Evolutionary conservation across 169 alveolate genomes (phyloP).

Genomic region (Cardiosporidium cionae): DNA sequence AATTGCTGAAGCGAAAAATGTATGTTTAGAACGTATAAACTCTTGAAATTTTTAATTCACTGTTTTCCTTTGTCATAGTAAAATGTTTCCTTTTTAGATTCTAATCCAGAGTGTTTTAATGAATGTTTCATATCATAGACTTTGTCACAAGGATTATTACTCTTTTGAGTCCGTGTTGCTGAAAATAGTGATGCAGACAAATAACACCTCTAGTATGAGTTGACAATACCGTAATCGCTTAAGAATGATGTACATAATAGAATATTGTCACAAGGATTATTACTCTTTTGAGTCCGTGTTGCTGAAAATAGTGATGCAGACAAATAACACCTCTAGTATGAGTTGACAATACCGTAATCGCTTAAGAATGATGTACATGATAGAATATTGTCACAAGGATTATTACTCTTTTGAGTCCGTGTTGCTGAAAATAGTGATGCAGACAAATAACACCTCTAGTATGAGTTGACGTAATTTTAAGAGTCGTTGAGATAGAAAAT

Average conservation of each 20-base stretch:
- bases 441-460: background rate
- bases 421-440: background rate
- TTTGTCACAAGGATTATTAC: too few species aligned
- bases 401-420: background rate
- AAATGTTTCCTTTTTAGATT: too few species aligned
- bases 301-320: background rate
- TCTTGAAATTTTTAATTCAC: too few species aligned
- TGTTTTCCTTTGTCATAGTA: too few species aligned
- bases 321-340: background rate
- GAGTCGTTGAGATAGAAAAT: too few species aligned
- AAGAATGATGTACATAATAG: too few species aligned
- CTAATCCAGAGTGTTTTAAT: too few species aligned
- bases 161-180: background rate
- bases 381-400: background rate
- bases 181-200: background rate
- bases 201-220: background rate
- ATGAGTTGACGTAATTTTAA: background rate
- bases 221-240: background rate
- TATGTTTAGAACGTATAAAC: slow-evolving; percentile 16
- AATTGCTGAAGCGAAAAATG: slow-evolving; percentile 33
- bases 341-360: too few species aligned
- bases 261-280: too few species aligned
- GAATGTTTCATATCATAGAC: too few species aligned
- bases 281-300: background rate
- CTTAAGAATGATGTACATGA: too few species aligned